A percentile compares a stretch with the other conserved stretches of the same genome.
Conservation (phyloP, 192 early-diverging fungal species). For the Coemansia sp. region DNA sequence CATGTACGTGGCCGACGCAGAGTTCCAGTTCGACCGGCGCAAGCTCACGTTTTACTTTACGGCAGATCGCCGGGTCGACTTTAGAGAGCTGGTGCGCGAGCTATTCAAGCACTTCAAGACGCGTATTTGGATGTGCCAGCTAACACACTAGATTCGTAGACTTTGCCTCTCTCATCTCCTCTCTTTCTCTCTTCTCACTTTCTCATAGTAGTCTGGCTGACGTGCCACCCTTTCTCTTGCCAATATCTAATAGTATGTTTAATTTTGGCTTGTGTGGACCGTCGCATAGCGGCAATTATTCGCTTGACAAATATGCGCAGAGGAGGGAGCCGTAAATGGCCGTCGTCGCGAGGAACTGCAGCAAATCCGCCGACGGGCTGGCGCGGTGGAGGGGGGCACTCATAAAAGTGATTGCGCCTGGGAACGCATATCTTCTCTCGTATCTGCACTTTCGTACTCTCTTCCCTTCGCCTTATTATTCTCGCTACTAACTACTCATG, state of each 20-base stretch:
- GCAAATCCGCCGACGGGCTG: too few relatives aligned
- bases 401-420: neutral
- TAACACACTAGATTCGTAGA: slow-evolving; percentile 18
- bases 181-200: neutral
- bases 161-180: slow-evolving; percentile 2
- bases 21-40: slow-evolving; percentile 97
- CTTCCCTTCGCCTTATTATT: neutral
- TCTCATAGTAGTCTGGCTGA: too few relatives aligned
- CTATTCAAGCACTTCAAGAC: slow-evolving; percentile 98
- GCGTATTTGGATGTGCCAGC: slow-evolving; percentile 91
- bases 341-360: neutral
- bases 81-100: slow-evolving; percentile 93
- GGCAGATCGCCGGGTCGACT: slow-evolving; percentile 93
- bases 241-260: too few relatives aligned
- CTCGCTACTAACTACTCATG: neutral
- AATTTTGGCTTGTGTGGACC: too few relatives aligned
- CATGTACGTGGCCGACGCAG: slow-evolving; percentile 97
- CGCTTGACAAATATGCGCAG: slow-evolving; percentile 7
- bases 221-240: neutral
- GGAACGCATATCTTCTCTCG: neutral
- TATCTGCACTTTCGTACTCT: neutral
- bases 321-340: neutral
- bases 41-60: slow-evolving; percentile 98
- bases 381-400: neutral
- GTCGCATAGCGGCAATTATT: neutral